Conservation (phyloP, 495 filamentous ascomycete genomes). For the Evansstolkia leycettana region DNA sequence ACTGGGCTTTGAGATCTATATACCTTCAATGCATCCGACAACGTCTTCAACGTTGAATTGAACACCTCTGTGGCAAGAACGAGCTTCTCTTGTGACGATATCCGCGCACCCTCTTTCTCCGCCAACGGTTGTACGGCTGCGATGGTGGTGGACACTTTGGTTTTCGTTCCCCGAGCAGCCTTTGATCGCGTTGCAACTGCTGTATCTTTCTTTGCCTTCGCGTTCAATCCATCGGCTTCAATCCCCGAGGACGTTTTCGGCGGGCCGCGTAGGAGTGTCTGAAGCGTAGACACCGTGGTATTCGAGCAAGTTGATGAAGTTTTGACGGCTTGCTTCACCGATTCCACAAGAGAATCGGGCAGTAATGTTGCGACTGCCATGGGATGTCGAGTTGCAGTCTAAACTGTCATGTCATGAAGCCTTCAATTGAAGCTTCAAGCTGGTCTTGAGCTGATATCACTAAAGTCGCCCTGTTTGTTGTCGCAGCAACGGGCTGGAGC, state of each 20-base stretch:
- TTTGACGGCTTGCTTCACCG: conserved; percentile 35
- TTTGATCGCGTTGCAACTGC: conserved; percentile 15
- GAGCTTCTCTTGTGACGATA: conserved; percentile 49
- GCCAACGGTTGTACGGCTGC: conserved; percentile 15
- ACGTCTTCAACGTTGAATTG: conserved; percentile 59
- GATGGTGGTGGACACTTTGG: conserved; percentile 15
- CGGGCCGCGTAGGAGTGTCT: conserved; percentile 28
- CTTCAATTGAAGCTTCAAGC: background rate
- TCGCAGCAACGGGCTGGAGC: conserved; percentile 25
- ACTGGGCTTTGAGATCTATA: conserved; percentile 6
- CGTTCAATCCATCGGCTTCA: conserved; percentile 9
- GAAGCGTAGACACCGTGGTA: conserved; percentile 32
- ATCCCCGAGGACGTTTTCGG: conserved; percentile 12
- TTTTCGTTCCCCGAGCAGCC: conserved; percentile 8
- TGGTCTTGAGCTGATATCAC: conserved; percentile 12
- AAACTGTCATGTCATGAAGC: background rate
- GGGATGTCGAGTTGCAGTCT: conserved; percentile 1
- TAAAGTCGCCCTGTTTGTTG: conserved; percentile 28
- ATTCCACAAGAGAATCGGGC: conserved; percentile 24
- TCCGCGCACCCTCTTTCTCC: conserved; percentile 23
- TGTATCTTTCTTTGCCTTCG: conserved; percentile 13
- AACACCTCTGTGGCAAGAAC: conserved; percentile 72
- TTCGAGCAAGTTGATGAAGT: conserved; percentile 37
- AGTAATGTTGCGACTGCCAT: conserved; percentile 31
- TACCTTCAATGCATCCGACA: conserved; percentile 59